A percentile compares a stretch with the other conserved stretches of the same genome.
These are phyloP conservation scores for Aureobasidium uvarum DNA, from an alignment of 2,329 filamentous ascomycete species.

Conservation along the genomic window DNA sequence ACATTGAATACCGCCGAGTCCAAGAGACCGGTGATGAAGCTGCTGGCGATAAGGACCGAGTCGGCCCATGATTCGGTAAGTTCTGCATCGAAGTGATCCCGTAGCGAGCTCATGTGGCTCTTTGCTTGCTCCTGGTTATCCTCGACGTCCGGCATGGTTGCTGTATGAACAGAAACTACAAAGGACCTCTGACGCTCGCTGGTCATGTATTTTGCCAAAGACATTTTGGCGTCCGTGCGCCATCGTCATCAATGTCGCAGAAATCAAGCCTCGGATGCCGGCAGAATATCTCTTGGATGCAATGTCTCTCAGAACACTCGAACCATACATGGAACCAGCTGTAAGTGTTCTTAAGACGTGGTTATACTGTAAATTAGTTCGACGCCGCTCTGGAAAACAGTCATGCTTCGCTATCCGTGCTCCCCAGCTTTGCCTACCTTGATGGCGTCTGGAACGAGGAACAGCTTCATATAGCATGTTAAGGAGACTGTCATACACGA, in stretches of 20 bases:
- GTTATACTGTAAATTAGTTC: not conserved
- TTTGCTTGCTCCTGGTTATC: not conserved
- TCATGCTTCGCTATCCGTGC: not conserved
- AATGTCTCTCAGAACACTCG: not conserved
- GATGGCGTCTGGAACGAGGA: not conserved
- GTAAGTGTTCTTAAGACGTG: too few relatives aligned
- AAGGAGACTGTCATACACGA: not conserved
- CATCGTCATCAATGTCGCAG: not conserved
- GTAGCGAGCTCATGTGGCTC: not conserved
- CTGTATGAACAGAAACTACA: not conserved
- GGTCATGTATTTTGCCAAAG: constrained; percentile 9
- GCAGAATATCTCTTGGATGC: not conserved
- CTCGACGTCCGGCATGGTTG: constrained; percentile 19
- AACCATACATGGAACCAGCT: not conserved
- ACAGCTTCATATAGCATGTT: not conserved
- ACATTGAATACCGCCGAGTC: constrained; percentile 74
- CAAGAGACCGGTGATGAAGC: constrained; percentile 72
- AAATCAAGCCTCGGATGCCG: constrained; percentile 5
- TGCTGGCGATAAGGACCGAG: constrained; percentile 67
- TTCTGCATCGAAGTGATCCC: constrained; percentile 45
- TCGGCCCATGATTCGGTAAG: constrained; percentile 65
- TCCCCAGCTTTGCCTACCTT: not conserved
- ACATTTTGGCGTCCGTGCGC: constrained; percentile 4
- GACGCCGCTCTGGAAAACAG: not conserved
- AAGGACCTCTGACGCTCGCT: not conserved